A percentile compares a stretch with the other conserved stretches of the same genome.
These are phyloP conservation scores for Ciborinia camelliae DNA, from an alignment of 2,329 filamentous ascomycete genomes.

Conservation along the genomic window DNA sequence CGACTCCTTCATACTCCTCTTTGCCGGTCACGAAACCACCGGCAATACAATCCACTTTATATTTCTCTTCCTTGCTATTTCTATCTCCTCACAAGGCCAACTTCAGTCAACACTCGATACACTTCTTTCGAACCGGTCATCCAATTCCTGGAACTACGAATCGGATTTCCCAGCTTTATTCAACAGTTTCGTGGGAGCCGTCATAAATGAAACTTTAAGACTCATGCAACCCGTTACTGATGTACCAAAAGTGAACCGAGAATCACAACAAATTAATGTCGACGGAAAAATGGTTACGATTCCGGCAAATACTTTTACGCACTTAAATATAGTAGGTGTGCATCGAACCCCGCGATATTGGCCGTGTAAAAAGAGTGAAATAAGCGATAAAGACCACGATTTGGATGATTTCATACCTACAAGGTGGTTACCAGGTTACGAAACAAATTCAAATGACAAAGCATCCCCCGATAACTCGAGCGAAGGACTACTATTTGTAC, in stretches of 20 bases:
- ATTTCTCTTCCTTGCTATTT: conserved; percentile 63
- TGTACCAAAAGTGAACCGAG: conserved; percentile 63
- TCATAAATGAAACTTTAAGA: conserved; percentile 74
- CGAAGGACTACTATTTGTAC: neutral
- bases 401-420: conserved; percentile 50
- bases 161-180: conserved; percentile 61
- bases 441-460: neutral
- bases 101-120: conserved; percentile 67
- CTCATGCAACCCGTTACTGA: conserved; percentile 66
- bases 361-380: conserved; percentile 37
- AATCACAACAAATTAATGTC: conserved; percentile 52
- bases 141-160: conserved; percentile 68
- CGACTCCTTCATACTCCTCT: conserved; percentile 64
- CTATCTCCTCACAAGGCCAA: conserved; percentile 58
- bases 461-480: neutral
- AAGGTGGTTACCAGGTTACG: conserved; percentile 46
- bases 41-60: conserved; percentile 72
- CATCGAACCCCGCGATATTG: conserved; percentile 56
- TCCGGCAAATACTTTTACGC: conserved; percentile 41
- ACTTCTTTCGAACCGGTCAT: conserved; percentile 57
- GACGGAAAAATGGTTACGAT: conserved; percentile 22
- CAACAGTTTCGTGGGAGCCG: conserved; percentile 68
- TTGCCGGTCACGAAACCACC: conserved; percentile 79
- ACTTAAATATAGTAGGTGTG: conserved; percentile 43
- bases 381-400: conserved; percentile 27